Percentiles rank a stretch among this genome's conserved stretches.
phyloP scores from a whole-genome alignment of 352 stramenopile genomes.

The Pythium aristosporum region DNA sequence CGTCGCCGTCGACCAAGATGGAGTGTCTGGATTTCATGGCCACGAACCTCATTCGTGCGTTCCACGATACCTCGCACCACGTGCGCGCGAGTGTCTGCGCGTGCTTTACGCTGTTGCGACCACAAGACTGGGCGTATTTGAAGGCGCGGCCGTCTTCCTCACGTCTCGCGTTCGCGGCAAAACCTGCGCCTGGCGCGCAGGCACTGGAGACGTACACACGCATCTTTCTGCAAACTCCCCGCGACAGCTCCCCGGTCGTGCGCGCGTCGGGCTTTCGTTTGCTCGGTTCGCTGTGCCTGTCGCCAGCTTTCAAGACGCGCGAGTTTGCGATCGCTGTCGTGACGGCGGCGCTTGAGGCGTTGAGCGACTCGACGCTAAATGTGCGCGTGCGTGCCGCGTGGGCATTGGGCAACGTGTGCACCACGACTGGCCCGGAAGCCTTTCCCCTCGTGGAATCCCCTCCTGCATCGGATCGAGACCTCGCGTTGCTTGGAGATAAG shows the following conservation, averaged over 20 bases:
- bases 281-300: slow-evolving; percentile 71
- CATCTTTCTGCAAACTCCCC: slow-evolving; percentile 75
- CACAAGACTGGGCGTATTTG: slow-evolving; percentile 64
- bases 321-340: slow-evolving; percentile 68
- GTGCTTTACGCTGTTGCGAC: slow-evolving; percentile 80
- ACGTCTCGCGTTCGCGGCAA: slow-evolving; percentile 32
- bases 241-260: slow-evolving; percentile 78
- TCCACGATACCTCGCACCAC: slow-evolving; percentile 84
- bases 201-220: slow-evolving; percentile 68
- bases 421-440: slow-evolving; percentile 63
- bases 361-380: slow-evolving; percentile 79
- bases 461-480: not conserved
- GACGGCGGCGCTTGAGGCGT: slow-evolving; percentile 54
- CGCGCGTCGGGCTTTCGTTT: slow-evolving; percentile 77
- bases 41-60: slow-evolving; percentile 76
- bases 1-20: slow-evolving; percentile 27
- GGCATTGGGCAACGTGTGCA: slow-evolving; percentile 86
- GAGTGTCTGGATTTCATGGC: slow-evolving; percentile 78
- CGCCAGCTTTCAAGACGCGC: slow-evolving; percentile 72
- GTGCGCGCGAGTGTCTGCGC: slow-evolving; percentile 85
- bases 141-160: slow-evolving; percentile 31
- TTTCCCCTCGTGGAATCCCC: slow-evolving; percentile 12
- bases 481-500: not conserved
- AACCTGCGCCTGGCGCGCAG: slow-evolving; percentile 24
- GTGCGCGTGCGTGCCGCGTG: slow-evolving; percentile 81